phyloP scores from a whole-genome alignment of 495 filamentous ascomycete species.

The Jackrogersella minutella region DNA sequence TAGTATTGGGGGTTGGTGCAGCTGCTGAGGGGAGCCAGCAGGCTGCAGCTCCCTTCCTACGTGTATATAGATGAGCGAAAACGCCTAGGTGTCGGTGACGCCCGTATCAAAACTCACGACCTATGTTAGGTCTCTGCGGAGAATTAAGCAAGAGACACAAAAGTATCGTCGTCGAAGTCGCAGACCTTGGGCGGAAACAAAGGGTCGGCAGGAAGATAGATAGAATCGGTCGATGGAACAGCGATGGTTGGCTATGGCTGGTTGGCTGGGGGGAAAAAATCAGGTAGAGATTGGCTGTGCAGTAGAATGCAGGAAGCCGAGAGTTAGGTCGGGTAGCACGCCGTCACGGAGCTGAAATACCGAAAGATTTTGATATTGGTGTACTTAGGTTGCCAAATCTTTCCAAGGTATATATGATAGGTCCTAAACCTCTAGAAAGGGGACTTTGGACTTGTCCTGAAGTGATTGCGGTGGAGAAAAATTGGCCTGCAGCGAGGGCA shows the following conservation, averaged over 20 bases:
- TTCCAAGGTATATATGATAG: slow-evolving; percentile 41
- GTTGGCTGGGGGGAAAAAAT: slow-evolving; percentile 27
- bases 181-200: background rate
- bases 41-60: slow-evolving; percentile 45
- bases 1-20: slow-evolving; percentile 34
- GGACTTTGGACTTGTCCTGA: slow-evolving; percentile 29
- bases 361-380: slow-evolving; percentile 20
- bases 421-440: slow-evolving; percentile 42
- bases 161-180: slow-evolving; percentile 28
- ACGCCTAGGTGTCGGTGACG: slow-evolving; percentile 16
- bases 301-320: slow-evolving; percentile 46
- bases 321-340: slow-evolving; percentile 32
- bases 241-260: slow-evolving; percentile 39
- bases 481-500: slow-evolving; percentile 36
- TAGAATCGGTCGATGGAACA: slow-evolving; percentile 31
- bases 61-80: slow-evolving; percentile 39
- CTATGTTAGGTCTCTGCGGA: slow-evolving; percentile 5
- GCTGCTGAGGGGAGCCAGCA: slow-evolving; percentile 46
- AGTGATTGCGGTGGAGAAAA: slow-evolving; percentile 42
- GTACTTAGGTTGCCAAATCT: slow-evolving; percentile 31
- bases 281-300: slow-evolving; percentile 45
- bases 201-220: slow-evolving; percentile 5
- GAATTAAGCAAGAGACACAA: slow-evolving; percentile 14
- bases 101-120: slow-evolving; percentile 5
- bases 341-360: slow-evolving; percentile 26